Evolutionary conservation across 495 filamentous ascomycete species (phyloP).

Genomic region (Trichoderma gamsii): DNA sequence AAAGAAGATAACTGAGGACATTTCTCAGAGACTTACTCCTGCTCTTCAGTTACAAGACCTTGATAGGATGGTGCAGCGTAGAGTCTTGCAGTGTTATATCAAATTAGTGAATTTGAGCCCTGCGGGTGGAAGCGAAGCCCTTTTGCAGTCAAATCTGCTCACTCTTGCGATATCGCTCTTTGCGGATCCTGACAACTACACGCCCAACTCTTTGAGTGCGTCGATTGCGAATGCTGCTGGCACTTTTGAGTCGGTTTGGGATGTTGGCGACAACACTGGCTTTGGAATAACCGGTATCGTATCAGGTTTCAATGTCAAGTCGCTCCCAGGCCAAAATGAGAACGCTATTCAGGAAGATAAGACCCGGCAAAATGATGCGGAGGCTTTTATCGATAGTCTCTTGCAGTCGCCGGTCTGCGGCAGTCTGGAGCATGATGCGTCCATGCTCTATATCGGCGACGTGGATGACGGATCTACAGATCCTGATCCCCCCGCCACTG

Average conservation of each 20-base stretch:
- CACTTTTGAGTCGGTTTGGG: constrained; percentile 90
- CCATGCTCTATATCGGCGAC: constrained; percentile 65
- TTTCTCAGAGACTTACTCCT: constrained; percentile 74
- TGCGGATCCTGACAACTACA: constrained; percentile 84
- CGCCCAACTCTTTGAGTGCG: constrained; percentile 76
- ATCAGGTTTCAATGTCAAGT: constrained; percentile 64
- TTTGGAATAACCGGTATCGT: constrained; percentile 88
- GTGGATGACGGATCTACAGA: constrained; percentile 34
- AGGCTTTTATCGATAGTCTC: constrained; percentile 63
- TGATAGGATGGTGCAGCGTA: constrained; percentile 84
- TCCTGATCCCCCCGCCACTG: constrained; percentile 82
- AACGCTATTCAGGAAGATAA: constrained; percentile 56
- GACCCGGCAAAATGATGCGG: constrained; percentile 42
- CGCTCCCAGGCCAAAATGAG: constrained; percentile 64
- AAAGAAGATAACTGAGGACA: constrained; percentile 84
- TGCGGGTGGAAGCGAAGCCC: constrained; percentile 69
- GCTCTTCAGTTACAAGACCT: constrained; percentile 87
- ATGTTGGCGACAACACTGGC: constrained; percentile 86
- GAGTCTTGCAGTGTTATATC: constrained; percentile 90
- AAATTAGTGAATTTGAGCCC: constrained; percentile 85
- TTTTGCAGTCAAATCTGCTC: constrained; percentile 86
- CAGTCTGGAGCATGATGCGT: constrained; percentile 84
- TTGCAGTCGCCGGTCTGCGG: constrained; percentile 69
- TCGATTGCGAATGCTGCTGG: constrained; percentile 89
- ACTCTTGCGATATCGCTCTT: constrained; percentile 89